Conservation (phyloP, 208 protist species). For the Blastocrithidia nonstop region DNA sequence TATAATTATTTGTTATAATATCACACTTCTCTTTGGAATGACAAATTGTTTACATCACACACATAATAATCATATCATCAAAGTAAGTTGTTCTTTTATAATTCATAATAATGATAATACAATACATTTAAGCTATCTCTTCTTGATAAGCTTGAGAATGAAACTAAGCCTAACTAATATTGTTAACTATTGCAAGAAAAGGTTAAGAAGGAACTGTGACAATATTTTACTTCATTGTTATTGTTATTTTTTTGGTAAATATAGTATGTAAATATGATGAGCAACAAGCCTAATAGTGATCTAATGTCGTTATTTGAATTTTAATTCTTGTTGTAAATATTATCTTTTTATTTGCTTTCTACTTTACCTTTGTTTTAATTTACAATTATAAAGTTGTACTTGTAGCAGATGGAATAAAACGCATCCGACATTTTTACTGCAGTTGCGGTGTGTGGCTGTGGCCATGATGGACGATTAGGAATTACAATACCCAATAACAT, state of each 20-base stretch:
- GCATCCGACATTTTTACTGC: conserved; percentile 2
- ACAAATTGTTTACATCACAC: not conserved
- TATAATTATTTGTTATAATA: not conserved
- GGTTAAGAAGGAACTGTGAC: too few relatives aligned
- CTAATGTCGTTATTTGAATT: too few relatives aligned
- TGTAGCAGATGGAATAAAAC: not conserved
- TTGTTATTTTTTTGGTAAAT: too few relatives aligned
- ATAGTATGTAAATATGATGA: not conserved
- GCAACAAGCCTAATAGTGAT: not conserved
- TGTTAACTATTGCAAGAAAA: too few relatives aligned
- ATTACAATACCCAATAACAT: too few relatives aligned
- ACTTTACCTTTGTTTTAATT: not conserved
- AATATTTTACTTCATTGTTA: too few relatives aligned
- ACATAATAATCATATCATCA: not conserved
- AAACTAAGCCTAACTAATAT: too few relatives aligned
- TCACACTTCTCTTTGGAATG: not conserved
- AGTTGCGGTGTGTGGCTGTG: conserved; percentile 64
- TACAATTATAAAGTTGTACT: not conserved
- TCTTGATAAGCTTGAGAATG: too few relatives aligned
- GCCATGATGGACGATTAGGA: conserved; percentile 63
- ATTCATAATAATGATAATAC: too few relatives aligned
- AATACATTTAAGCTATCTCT: too few relatives aligned
- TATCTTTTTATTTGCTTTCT: too few relatives aligned
- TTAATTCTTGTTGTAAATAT: too few relatives aligned
- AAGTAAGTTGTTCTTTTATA: not conserved